Conservation (phyloP, 768 basidiomycete species). For the Mycena rosella region DNA sequence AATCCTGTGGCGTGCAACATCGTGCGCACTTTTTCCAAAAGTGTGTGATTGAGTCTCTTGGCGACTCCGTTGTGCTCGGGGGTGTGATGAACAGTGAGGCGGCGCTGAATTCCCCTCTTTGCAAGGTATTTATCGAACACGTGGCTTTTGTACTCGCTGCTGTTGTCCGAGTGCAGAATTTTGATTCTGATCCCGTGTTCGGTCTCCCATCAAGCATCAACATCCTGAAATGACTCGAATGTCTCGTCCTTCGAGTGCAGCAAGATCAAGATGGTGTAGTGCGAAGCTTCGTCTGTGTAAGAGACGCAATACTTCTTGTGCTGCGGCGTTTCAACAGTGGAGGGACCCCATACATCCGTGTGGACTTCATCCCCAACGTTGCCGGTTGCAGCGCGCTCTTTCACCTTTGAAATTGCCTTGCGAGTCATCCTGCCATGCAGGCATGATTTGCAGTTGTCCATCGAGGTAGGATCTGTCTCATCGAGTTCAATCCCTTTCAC, state of each 20-base stretch:
- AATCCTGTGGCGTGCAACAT: conserved; percentile 47
- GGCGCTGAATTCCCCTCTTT: conserved; percentile 31
- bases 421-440: conserved; percentile 45
- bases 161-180: background rate
- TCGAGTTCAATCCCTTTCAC: conserved; percentile 45
- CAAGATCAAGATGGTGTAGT: conserved; percentile 38
- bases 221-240: conserved; percentile 40
- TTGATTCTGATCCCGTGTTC: conserved; percentile 36
- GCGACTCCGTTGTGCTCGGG: background rate
- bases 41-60: background rate
- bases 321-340: too few species aligned
- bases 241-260: conserved; percentile 45
- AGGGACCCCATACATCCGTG: conserved; percentile 52
- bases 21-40: conserved; percentile 34
- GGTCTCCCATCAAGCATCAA: conserved; percentile 39
- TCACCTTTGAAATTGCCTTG: conserved; percentile 42
- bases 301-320: conserved; percentile 15
- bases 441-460: too few species aligned
- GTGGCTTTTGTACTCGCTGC: conserved; percentile 36
- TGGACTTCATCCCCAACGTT: conserved; percentile 48
- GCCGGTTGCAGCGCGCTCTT: conserved; percentile 31
- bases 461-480: conserved; percentile 24
- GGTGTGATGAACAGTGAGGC: conserved; percentile 35
- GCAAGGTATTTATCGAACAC: conserved; percentile 37
- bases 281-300: background rate